A percentile compares a stretch with the other conserved stretches of the same genome.
Conservation (phyloP, 1,139 yeast genomes). For the Meyerozyma carpophila region DNA sequence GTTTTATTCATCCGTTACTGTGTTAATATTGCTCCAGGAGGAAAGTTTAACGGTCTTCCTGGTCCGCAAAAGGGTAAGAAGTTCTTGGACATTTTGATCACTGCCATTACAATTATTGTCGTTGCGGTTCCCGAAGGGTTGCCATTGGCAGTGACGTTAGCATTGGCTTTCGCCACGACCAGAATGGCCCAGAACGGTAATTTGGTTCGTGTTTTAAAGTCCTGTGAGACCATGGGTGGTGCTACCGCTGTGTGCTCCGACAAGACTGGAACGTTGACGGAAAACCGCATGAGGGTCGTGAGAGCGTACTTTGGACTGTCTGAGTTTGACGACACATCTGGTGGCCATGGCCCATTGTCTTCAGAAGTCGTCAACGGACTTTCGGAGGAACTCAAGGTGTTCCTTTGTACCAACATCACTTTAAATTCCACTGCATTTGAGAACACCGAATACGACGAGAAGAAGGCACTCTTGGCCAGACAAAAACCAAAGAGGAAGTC, state of each 20-base stretch:
- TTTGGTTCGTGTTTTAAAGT: slow-evolving; percentile 84
- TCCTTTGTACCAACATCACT: slow-evolving; percentile 57
- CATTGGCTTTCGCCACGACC: slow-evolving; percentile 95
- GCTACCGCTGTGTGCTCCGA: slow-evolving; percentile 97
- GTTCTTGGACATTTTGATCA: slow-evolving; percentile 80
- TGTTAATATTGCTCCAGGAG: slow-evolving; percentile 56
- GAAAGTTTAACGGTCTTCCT: slow-evolving; percentile 35
- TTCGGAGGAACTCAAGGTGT: slow-evolving; percentile 25
- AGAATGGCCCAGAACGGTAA: slow-evolving; percentile 97
- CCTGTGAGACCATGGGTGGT: slow-evolving; percentile 99
- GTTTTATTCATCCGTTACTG: slow-evolving; percentile 76
- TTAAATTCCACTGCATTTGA: slow-evolving; percentile 90
- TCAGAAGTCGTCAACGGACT: slow-evolving; percentile 26
- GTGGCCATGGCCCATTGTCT: slow-evolving; percentile 23
- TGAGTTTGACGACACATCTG: slow-evolving; percentile 41
- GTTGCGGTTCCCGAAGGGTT: slow-evolving; percentile 99
- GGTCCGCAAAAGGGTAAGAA: slow-evolving; percentile 78
- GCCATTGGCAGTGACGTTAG: slow-evolving; percentile 93
- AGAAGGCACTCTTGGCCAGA: slow-evolving; percentile 23
- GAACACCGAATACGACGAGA: slow-evolving; percentile 42
- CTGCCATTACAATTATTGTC: slow-evolving; percentile 87
- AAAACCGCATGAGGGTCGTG: slow-evolving; percentile 87
- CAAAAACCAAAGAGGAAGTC: slow-evolving; percentile 26
- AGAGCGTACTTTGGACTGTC: slow-evolving; percentile 57
- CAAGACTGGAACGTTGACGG: slow-evolving; percentile 94